Evolutionary conservation across 805 yeast species (phyloP), one percentile per base, ranked within the genome.

Genomic region (Wickerhamomyces strasburgensis): DNA sequence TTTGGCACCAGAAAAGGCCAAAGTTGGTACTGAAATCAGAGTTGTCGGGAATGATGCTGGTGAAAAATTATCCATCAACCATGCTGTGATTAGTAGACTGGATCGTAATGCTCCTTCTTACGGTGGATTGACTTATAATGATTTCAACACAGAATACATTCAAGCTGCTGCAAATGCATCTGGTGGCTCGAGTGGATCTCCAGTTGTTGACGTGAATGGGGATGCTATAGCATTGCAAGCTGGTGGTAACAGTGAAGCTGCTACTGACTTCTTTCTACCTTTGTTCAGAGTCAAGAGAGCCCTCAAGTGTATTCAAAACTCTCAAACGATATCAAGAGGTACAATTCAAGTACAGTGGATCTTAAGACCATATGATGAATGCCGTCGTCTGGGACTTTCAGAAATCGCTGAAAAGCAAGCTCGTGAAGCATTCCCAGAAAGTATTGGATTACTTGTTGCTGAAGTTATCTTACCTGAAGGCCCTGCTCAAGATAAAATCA

Each of bases 31-130:
- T 27, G 97, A 89, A 57, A 88, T 89, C 53, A 73, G 96, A 52
- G 96, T 89, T 19, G 89, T 89, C 27, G 97, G 97, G 68, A 89
- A 89, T 61, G 97, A 89, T 65, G 94, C 95, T 11, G 97, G 96
- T 55, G 97, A 89, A 58, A 88, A 89, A 60, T 67, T 89, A 31
- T 81, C 94, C 34, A 89, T 89, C 51, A 66, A 88, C 49, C 75
- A 95, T 2, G 97, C 97, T 24, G 86, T 88, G 59, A 66, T 66
- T 31, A 64, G 73, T 36, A 75, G 96, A 57, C 62, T 87, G 41
- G 96, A 88, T 62, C 78, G 97, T 68, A 88, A 88, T 57, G 94
- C 96, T 5, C 97, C 97, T 2, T 95, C 85, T 46, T 89, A 89
- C 53, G 97, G 96, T 33, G 78, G 78, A 19, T 66, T 84, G 54